phyloP scores from a whole-genome alignment of 2,329 filamentous ascomycete species.

The Coniochaeta hoffmannii region DNA sequence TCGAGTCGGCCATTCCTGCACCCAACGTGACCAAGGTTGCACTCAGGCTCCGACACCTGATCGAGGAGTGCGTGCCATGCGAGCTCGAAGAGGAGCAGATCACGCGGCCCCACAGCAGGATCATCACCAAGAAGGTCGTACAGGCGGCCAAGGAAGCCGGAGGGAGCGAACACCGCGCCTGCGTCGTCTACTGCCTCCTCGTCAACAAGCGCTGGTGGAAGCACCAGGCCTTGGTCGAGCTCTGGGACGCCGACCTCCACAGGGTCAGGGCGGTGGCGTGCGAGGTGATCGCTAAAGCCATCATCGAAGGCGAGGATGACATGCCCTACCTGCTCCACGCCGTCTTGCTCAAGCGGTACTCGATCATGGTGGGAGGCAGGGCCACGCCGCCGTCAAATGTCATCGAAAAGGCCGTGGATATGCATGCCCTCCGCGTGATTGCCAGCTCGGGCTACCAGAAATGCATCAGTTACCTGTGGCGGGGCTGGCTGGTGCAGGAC shows the following conservation, averaged over 20 bases:
- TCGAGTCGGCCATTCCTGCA: constrained; percentile 63
- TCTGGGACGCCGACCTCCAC: constrained; percentile 89
- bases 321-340: constrained; percentile 70
- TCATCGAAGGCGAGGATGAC: constrained; percentile 82
- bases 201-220: constrained; percentile 69
- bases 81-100: constrained; percentile 73
- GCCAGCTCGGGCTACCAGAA: constrained; percentile 93
- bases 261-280: constrained; percentile 72
- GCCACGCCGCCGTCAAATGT: constrained; percentile 75
- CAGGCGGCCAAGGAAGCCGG: constrained; percentile 77
- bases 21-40: constrained; percentile 83
- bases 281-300: constrained; percentile 82
- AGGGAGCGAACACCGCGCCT: constrained; percentile 63
- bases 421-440: constrained; percentile 84
- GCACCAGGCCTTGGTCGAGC: constrained; percentile 68
- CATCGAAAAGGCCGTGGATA: constrained; percentile 86
- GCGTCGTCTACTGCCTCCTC: constrained; percentile 78
- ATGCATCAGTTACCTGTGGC: constrained; percentile 88
- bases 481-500: constrained; percentile 94
- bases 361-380: constrained; percentile 64
- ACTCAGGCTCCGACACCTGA: constrained; percentile 80
- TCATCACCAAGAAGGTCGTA: constrained; percentile 77
- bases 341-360: constrained; percentile 82
- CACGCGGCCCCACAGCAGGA: constrained; percentile 71
- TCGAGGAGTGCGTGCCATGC: constrained; percentile 84